phyloP scores from a whole-genome alignment of 1,284 basidiomycete species.

The Rhodotorula mucilaginosa region DNA sequence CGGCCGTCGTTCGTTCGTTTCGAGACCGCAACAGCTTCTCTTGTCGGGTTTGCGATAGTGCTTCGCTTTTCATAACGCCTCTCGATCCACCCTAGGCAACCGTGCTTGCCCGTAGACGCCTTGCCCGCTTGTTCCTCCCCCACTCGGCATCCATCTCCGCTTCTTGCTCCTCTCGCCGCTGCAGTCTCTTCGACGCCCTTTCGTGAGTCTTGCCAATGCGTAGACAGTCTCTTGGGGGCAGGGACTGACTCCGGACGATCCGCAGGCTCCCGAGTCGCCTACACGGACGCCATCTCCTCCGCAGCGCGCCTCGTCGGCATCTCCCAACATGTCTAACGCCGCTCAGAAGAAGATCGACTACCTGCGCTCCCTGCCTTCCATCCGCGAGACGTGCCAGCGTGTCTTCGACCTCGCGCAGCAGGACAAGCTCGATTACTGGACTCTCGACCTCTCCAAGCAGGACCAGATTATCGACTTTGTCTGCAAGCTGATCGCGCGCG shows the following conservation, averaged over 20 bases:
- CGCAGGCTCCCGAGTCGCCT: not conserved
- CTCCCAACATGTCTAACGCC: not conserved
- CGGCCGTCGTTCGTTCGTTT: not conserved
- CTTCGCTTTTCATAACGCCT: too few species aligned
- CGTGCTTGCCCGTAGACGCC: too few species aligned
- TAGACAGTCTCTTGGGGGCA: too few species aligned
- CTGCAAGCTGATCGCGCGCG: constrained; percentile 76
- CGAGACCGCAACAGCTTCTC: not conserved
- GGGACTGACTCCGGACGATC: too few species aligned
- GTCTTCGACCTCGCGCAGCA: constrained; percentile 74
- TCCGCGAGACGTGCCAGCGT: constrained; percentile 75
- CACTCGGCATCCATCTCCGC: too few species aligned
- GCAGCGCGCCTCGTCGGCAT: not conserved
- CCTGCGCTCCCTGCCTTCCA: constrained; percentile 79
- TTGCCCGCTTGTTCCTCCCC: too few species aligned
- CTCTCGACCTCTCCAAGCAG: constrained; percentile 75
- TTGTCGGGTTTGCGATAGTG: not conserved
- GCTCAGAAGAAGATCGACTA: constrained; percentile 52
- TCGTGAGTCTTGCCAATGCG: too few species aligned
- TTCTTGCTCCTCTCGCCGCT: too few species aligned
- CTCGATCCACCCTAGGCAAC: too few species aligned
- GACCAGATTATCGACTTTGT: constrained; percentile 74
- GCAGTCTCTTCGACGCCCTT: too few species aligned
- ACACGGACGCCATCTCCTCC: not conserved
- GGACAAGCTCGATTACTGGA: constrained; percentile 77